phyloP scores from a whole-genome alignment of 2,329 filamentous ascomycete species.

The Fusarium sp. region DNA sequence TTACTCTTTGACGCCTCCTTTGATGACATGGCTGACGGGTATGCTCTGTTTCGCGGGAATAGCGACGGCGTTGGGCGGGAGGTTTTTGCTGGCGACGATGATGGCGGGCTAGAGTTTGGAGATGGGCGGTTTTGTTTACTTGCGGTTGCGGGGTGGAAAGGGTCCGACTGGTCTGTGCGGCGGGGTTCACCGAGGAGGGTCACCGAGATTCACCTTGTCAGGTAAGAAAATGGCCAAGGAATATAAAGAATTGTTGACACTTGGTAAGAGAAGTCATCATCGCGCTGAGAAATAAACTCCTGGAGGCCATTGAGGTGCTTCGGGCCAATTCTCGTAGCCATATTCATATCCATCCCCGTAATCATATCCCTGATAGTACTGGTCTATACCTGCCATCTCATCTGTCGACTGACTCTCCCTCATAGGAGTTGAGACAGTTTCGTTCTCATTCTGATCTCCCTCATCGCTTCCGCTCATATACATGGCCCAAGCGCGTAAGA shows the following conservation, averaged over 20 bases:
- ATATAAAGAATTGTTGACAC: too few relatives aligned
- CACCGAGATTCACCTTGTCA: slow-evolving; percentile 37
- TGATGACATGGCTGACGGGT: slow-evolving; percentile 48
- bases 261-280: background rate
- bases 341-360: slow-evolving; percentile 8
- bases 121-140: slow-evolving; percentile 47
- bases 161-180: slow-evolving; percentile 44
- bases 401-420: background rate
- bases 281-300: slow-evolving; percentile 29
- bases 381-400: background rate
- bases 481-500: slow-evolving; percentile 47
- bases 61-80: background rate
- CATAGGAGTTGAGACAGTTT: background rate
- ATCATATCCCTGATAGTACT: background rate
- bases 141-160: slow-evolving; percentile 49
- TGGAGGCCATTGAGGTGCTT: slow-evolving; percentile 27
- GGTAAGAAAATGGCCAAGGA: background rate
- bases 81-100: background rate
- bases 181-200: slow-evolving; percentile 41
- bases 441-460: background rate
- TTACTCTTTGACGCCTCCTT: slow-evolving; percentile 51
- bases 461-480: slow-evolving; percentile 24
- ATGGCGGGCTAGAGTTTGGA: slow-evolving; percentile 11
- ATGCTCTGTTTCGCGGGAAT: background rate
- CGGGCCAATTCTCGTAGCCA: background rate